Evolutionary conservation across 1,284 basidiomycete genomes (phyloP).

Genomic region (Neolentinus lepideus): DNA sequence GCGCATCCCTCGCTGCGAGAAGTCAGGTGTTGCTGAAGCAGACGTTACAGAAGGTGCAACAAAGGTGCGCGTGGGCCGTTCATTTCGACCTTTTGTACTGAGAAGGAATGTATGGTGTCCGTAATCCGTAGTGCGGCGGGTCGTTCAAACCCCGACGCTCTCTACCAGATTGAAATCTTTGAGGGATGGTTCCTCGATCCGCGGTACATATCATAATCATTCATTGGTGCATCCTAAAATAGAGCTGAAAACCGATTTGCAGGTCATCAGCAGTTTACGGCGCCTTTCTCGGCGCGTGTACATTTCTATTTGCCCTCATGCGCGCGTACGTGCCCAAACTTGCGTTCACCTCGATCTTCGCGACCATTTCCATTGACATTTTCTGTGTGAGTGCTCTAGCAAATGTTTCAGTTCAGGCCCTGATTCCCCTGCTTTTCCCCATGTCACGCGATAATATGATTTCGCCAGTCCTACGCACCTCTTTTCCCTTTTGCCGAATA

Average conservation of each 20-base stretch:
- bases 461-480: conserved; percentile 35
- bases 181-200: conserved; percentile 64
- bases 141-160: conserved; percentile 39
- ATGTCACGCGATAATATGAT: neutral
- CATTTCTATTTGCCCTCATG: conserved; percentile 52
- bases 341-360: conserved; percentile 49
- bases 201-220: too few species aligned
- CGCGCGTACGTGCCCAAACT: conserved; percentile 60
- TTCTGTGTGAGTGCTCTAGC: conserved; percentile 44
- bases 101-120: conserved; percentile 5
- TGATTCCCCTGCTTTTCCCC: neutral
- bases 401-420: too few species aligned
- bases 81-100: conserved; percentile 15
- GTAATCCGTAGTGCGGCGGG: conserved; percentile 30
- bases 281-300: conserved; percentile 62
- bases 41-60: conserved; percentile 37
- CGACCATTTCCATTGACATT: conserved; percentile 53
- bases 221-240: too few species aligned
- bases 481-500: conserved; percentile 65
- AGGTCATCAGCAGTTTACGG: conserved; percentile 58
- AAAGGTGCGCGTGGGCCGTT: conserved; percentile 31
- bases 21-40: conserved; percentile 40
- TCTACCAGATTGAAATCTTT: conserved; percentile 49
- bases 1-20: conserved; percentile 51
- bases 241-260: too few species aligned